Base-by-base conservation (phyloP, 2,329 filamentous ascomycete genomes). In the Bipolaris cookei region DNA sequence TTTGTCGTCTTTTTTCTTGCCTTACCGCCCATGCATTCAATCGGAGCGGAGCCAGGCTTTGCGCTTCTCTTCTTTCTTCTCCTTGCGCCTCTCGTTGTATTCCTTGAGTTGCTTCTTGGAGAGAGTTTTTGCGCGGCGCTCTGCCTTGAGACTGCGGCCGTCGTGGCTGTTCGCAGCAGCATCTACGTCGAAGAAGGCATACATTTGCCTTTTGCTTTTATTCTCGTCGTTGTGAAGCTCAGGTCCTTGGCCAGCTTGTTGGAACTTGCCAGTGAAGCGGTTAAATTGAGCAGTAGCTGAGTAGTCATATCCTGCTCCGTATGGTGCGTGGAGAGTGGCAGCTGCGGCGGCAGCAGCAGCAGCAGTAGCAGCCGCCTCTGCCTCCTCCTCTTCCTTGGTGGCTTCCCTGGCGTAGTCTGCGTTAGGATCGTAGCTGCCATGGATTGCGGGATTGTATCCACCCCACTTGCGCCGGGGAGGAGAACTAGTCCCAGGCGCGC, bases 361-460 rank as follows among this genome's bases (percentile, higher is more conserved):
- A 18, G 67, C 67, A 28, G 72, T 47, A 51, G 70, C 35, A 47
- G 70, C 61, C 54, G 69, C 62, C 49, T 70, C 70, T 20, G 63
- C 62, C 28, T 72, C 67, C 48, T 80, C 75, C 42, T 76, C 69
- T 41, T 75, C 77, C 20, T 80, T 74, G 63, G 84, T 51, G 3
- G 72, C 71, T 56, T 69, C 67, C 46, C 58, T 82, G 10, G 95
- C 94, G 75, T 99, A 99, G 80, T 92, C 90, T n/a, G 95, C 94
- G 58, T 89, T 95, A 3, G 93, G 92, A 70, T 99, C 95, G 80
- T 97, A 99, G 79, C 93, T 90, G 67, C 95, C 95, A 75, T 99
- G 95, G 43, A 99, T 94, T 21, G 92, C 90, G 1, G 95, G 95
- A 73, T 98, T 97, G 80, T 99, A 99, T 59, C 94, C 92, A 56